phyloP scores from a whole-genome alignment of 768 basidiomycete species.

The Rhizopogon vesiculosus region DNA sequence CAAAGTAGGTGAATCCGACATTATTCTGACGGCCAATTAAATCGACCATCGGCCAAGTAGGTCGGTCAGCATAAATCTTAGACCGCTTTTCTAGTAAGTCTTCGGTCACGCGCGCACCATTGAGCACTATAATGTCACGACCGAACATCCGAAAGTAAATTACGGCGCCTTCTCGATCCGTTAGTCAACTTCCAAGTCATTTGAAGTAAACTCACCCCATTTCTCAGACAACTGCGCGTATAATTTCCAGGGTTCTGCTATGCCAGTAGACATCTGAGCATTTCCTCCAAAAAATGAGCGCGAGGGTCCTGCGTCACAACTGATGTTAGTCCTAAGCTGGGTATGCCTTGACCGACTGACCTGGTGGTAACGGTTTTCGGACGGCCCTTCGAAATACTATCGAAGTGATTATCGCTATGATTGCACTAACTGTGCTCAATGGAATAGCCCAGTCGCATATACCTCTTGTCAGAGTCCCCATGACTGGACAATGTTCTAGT shows the following conservation, averaged over 20 bases:
- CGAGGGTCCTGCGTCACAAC: no score
- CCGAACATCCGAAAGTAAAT: conserved; percentile 45
- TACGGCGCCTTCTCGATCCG: conserved; percentile 27
- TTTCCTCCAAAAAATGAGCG: no score
- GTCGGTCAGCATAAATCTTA: conserved; percentile 44
- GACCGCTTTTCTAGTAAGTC: conserved; percentile 44
- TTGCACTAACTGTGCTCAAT: no score
- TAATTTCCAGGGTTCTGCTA: background rate
- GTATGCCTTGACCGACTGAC: no score
- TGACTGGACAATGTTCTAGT: no score
- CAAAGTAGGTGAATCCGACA: conserved; percentile 28
- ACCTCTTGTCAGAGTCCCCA: no score
- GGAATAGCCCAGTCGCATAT: no score
- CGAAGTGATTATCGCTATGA: no score
- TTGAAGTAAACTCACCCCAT: background rate
- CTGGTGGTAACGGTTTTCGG: no score
- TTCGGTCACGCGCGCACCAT: conserved; percentile 32
- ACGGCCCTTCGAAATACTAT: no score
- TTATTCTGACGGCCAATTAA: conserved; percentile 37
- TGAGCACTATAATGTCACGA: conserved; percentile 37
- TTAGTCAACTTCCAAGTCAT: background rate
- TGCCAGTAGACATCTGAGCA: no score
- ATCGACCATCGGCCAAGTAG: conserved; percentile 40
- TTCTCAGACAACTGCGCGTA: background rate
- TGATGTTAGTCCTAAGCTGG: no score